Base-by-base conservation (phyloP, 2,329 filamentous ascomycete species). In the Ophiostoma quercus region DNA sequence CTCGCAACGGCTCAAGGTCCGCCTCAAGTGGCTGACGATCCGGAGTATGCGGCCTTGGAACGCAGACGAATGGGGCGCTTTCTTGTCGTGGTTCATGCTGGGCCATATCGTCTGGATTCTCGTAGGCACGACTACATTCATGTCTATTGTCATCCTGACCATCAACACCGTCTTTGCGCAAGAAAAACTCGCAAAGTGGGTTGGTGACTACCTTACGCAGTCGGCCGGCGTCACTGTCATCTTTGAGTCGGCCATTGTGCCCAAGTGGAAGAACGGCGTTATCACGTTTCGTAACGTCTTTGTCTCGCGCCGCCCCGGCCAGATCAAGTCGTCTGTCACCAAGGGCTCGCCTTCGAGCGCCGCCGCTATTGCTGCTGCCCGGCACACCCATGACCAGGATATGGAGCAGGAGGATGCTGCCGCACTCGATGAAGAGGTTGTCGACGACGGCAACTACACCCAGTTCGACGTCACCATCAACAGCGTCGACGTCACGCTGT, bases 1-100 rank as follows among this genome's bases (percentile, higher is more conserved):
- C 78, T 95, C 92, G 89, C 90, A 96, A 73, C 87, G 95, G 67
- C 80, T 97, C 63, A 92, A 90, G 76, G 91, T 98, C 32, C 90
- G 93, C 57, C 96, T 98, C 82, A 99, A 99, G 80, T 99, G 95
- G 95, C 90, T 95, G 75, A 96, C 95, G 2, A 99, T 99, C 75
- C 85, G 94, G 77, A 97, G 94, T 77, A 92, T 91, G 78, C 86
- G 95, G 51, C 95, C 95, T 0, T 99, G 95, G 87, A 99, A 96
- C 78, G 87, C 90, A 29, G 95, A 99, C 78, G 95, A 99, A 80
- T 97, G 97, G 83, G 92, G 93, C 65, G 95, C 95, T 3, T 94
- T 99, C 73, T 88, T 92, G 68, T 98, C 95, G 1, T 98, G 94
- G 94, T 90, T 99, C 73, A 85, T 98, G 72, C 84, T 97, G 69